Evolutionary conservation across 495 filamentous ascomycete species (phyloP).

Genomic region (Penicillium canescens): DNA sequence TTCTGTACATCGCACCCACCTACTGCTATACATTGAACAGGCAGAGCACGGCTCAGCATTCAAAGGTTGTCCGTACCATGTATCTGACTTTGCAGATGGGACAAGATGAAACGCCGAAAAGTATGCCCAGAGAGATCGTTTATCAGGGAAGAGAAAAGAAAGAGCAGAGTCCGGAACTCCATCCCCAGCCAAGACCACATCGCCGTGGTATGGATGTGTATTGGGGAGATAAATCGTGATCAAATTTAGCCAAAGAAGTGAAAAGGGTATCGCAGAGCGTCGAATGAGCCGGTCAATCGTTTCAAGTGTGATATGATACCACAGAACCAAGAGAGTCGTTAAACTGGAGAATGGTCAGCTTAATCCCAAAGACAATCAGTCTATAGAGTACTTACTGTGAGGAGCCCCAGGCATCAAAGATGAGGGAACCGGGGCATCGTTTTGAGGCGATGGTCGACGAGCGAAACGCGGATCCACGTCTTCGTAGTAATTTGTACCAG

Average conservation of each 20-base stretch:
- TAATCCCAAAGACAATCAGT: neutral
- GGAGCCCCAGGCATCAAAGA: slow-evolving; percentile 35
- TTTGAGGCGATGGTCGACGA: slow-evolving; percentile 36
- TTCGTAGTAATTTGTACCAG: slow-evolving; percentile 71
- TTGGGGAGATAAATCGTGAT: slow-evolving; percentile 11
- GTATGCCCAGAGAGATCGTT: neutral
- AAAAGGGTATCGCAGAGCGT: slow-evolving; percentile 25
- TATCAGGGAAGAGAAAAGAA: neutral
- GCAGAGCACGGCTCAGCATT: neutral
- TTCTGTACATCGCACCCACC: slow-evolving; percentile 20
- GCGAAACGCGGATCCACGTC: slow-evolving; percentile 90
- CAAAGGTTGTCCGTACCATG: neutral
- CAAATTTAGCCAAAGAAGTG: slow-evolving; percentile 11
- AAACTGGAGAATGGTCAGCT: slow-evolving; percentile 15
- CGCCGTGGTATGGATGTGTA: slow-evolving; percentile 9
- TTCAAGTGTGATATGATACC: slow-evolving; percentile 4
- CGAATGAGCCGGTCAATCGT: slow-evolving; percentile 7
- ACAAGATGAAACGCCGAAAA: neutral
- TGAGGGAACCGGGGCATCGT: slow-evolving; percentile 26
- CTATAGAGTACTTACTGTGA: slow-evolving; percentile 30
- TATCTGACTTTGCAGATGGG: neutral
- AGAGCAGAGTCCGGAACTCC: slow-evolving; percentile 19
- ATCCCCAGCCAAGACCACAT: slow-evolving; percentile 10
- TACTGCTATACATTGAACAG: slow-evolving; percentile 21
- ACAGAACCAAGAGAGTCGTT: slow-evolving; percentile 10